Percentiles rank a stretch among this genome's conserved stretches.
Conservation (phyloP, 768 basidiomycete species). For the Cyclocybe cylindracea region DNA sequence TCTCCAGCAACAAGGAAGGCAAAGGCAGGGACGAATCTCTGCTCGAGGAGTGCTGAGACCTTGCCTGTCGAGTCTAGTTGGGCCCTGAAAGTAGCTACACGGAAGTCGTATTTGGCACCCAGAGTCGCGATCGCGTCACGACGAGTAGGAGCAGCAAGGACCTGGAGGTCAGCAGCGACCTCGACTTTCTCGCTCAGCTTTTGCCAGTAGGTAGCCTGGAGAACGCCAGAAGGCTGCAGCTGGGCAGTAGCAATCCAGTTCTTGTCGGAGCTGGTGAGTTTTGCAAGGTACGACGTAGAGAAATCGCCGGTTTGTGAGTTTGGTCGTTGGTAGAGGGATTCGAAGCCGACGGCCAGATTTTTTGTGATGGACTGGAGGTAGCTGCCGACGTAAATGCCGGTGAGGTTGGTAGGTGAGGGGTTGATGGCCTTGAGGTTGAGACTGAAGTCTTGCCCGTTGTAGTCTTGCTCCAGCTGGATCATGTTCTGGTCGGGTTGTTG, state of each 20-base stretch:
- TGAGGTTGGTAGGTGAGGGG: conserved; percentile 82
- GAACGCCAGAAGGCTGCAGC: conserved; percentile 75
- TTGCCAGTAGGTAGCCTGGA: conserved; percentile 96
- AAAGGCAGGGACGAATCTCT: conserved; percentile 94
- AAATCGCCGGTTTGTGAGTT: conserved; percentile 71
- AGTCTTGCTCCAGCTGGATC: conserved; percentile 94
- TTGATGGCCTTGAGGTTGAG: conserved; percentile 88
- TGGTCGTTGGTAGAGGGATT: conserved; percentile 81
- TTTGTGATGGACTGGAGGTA: conserved; percentile 93
- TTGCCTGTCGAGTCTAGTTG: conserved; percentile 95
- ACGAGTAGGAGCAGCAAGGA: conserved; percentile 76
- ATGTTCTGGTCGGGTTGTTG: conserved; percentile 81
- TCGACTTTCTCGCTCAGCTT: conserved; percentile 95
- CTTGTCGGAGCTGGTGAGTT: conserved; percentile 69
- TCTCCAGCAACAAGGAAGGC: conserved; percentile 94
- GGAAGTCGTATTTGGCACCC: conserved; percentile 95
- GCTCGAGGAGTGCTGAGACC: conserved; percentile 92
- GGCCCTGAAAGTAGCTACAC: conserved; percentile 91
- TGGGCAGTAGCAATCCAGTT: conserved; percentile 95
- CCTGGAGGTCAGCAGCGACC: conserved; percentile 91
- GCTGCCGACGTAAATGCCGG: conserved; percentile 90
- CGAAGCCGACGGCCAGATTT: conserved; percentile 85
- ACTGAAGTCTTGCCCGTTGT: conserved; percentile 84
- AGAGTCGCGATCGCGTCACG: conserved; percentile 92
- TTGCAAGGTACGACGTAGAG: conserved; percentile 76